Evolutionary conservation across 768 basidiomycete species (phyloP).

Genomic region (Xanthoconium purpureum): DNA sequence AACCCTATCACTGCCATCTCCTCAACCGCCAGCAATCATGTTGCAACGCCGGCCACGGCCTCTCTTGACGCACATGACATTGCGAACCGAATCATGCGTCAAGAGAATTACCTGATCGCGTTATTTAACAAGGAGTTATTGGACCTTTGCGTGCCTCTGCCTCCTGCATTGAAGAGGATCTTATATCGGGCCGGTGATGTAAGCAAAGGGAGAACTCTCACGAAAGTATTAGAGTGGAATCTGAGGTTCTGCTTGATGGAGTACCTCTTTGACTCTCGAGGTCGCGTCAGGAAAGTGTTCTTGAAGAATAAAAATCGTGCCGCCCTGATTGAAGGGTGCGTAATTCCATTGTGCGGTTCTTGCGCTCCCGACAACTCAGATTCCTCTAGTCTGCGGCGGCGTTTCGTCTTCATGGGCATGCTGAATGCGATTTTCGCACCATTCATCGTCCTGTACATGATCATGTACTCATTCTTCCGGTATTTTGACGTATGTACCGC

Average conservation of each 20-base stretch:
- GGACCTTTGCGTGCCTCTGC: conserved; percentile 82
- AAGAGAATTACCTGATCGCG: conserved; percentile 98
- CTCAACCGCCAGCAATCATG: conserved; percentile 47
- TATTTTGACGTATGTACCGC: conserved; percentile 84
- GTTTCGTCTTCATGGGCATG: conserved; percentile 96
- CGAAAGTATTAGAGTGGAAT: conserved; percentile 96
- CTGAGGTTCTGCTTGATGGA: conserved; percentile 92
- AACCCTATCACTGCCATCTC: conserved; percentile 91
- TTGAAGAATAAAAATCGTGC: conserved; percentile 78
- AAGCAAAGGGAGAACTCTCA: conserved; percentile 76
- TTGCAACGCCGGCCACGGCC: conserved; percentile 67
- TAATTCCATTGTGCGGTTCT: conserved; percentile 5
- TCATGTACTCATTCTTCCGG: conserved; percentile 99
- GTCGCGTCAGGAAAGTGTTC: conserved; percentile 88
- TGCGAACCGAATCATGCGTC: conserved; percentile 95
- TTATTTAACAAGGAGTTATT: conserved; percentile 96
- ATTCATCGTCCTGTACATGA: conserved; percentile 92
- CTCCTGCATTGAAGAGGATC: conserved; percentile 51
- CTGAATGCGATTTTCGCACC: conserved; percentile 94
- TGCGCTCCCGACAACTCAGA: not conserved
- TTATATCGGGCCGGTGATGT: conserved; percentile 43
- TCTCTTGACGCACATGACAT: conserved; percentile 97
- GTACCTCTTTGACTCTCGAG: conserved; percentile 88
- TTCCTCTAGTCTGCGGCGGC: conserved; percentile 60
- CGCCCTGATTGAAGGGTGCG: conserved; percentile 81